These are phyloP conservation scores for Blastomyces percursus DNA, from an alignment of 2,329 filamentous ascomycete genomes.

Conservation along the genomic window DNA sequence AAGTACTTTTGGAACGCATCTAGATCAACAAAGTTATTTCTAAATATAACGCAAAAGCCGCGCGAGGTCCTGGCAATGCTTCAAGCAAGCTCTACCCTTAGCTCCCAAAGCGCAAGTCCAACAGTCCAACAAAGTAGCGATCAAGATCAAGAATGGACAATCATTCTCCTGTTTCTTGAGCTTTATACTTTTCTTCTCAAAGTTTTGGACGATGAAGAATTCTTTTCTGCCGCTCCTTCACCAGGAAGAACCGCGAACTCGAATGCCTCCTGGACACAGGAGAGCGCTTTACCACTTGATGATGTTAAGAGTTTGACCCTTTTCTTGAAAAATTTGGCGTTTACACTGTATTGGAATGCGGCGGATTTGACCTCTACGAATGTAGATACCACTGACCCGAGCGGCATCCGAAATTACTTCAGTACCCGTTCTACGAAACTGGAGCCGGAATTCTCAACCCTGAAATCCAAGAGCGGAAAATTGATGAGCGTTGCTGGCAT, in stretches of 20 bases:
- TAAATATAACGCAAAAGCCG: conserved; percentile 46
- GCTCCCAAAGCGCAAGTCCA: conserved; percentile 24
- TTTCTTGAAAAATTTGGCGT: conserved; percentile 85
- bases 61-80: conserved; percentile 49
- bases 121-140: conserved; percentile 25
- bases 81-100: conserved; percentile 32
- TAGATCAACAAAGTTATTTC: conserved; percentile 47
- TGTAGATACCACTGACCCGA: conserved; percentile 24
- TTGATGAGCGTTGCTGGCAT: conserved; percentile 58
- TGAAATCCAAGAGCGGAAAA: conserved; percentile 35
- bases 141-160: conserved; percentile 66
- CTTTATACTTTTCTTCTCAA: conserved; percentile 87
- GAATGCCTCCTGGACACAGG: conserved; percentile 45
- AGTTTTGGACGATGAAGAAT: conserved; percentile 93
- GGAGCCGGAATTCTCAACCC: conserved; percentile 22
- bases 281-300: conserved; percentile 57
- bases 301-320: conserved; percentile 65
- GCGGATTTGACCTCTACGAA: conserved; percentile 48
- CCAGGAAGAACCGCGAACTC: conserved; percentile 36
- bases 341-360: conserved; percentile 76
- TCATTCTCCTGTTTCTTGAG: conserved; percentile 82
- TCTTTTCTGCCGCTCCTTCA: conserved; percentile 51
- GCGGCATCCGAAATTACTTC: conserved; percentile 40
- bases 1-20: conserved; percentile 75
- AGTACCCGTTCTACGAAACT: conserved; percentile 18